Percentiles rank a stretch among this genome's conserved stretches.
Evolutionary conservation across 176 grass and related monocot species (phyloP).

Genomic region (Eragrostis curvula): DNA sequence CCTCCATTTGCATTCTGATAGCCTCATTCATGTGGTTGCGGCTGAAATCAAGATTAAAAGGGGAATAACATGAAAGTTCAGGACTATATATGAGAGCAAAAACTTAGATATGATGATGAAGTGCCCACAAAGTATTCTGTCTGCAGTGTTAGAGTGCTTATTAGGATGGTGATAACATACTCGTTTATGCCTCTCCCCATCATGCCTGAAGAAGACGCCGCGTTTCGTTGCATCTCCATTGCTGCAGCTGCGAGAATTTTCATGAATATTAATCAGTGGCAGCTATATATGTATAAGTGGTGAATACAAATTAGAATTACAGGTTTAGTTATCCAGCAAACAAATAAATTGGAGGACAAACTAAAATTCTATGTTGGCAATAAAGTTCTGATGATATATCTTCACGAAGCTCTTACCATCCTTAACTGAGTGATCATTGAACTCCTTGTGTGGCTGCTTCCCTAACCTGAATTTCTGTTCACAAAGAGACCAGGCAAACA

Average conservation of each 20-base stretch:
- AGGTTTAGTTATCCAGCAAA: background rate
- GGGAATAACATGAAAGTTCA: background rate
- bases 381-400: background rate
- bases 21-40: slow-evolving; percentile 82
- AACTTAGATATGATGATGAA: slow-evolving; percentile 21
- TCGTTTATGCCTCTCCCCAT: slow-evolving; percentile 89
- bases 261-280: background rate
- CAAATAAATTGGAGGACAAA: background rate
- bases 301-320: background rate
- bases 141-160: background rate
- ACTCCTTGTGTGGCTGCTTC: slow-evolving; percentile 98
- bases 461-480: slow-evolving; percentile 92
- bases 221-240: slow-evolving; percentile 80
- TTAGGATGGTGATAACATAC: slow-evolving; percentile 48
- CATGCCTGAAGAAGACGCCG: slow-evolving; percentile 74
- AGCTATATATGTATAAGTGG: background rate
- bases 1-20: slow-evolving; percentile 93
- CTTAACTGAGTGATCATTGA: slow-evolving; percentile 86
- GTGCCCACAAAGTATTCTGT: slow-evolving; percentile 15
- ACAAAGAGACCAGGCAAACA: background rate
- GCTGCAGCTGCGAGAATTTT: slow-evolving; percentile 44
- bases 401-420: slow-evolving; percentile 60
- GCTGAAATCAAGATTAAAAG: slow-evolving; percentile 54
- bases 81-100: slow-evolving; percentile 4
- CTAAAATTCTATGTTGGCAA: background rate